Percentiles rank a stretch among this genome's conserved stretches.
These are phyloP conservation scores for Saccharomycopsis sp. DNA, from an alignment of 805 yeast species.

Conservation along the genomic window DNA sequence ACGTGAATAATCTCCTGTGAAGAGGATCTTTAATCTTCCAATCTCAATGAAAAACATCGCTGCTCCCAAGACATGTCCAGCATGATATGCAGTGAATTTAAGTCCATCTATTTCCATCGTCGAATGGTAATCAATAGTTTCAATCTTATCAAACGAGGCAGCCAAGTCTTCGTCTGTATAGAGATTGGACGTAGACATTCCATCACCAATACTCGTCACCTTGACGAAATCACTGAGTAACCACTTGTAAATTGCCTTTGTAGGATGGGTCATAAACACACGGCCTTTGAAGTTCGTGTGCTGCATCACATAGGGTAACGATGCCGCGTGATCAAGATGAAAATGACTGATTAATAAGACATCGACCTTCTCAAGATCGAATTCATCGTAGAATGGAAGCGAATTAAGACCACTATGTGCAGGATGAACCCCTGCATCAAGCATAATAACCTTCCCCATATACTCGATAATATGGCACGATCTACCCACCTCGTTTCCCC, in stretches of 20 bases:
- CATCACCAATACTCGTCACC: conserved; percentile 59
- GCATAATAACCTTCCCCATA: conserved; percentile 91
- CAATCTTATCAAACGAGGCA: conserved; percentile 82
- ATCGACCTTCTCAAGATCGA: conserved; percentile 82
- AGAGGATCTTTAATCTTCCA: conserved; percentile 81
- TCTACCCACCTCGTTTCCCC: conserved; percentile 97
- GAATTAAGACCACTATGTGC: conserved; percentile 87
- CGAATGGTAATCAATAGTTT: conserved; percentile 92
- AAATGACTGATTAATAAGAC: conserved; percentile 85
- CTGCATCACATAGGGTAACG: conserved; percentile 96
- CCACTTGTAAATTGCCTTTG: conserved; percentile 97
- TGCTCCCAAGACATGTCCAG: conserved; percentile 99
- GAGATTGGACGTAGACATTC: conserved; percentile 38
- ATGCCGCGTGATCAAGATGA: conserved; percentile 97
- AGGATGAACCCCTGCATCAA: conserved; percentile 98
- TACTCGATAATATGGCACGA: conserved; percentile 90
- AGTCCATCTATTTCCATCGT: conserved; percentile 93
- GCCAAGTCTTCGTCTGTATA: conserved; percentile 88
- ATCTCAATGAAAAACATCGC: conserved; percentile 96
- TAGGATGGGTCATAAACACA: conserved; percentile 98
- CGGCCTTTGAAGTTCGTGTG: conserved; percentile 92
- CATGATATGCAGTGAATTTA: conserved; percentile 95
- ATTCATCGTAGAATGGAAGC: conserved; percentile 92
- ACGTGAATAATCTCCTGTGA: conserved; percentile 96
- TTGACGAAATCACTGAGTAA: conserved; percentile 87